Percentiles rank a stretch among this genome's conserved stretches.
Conservation (phyloP, 164 flowering plant genomes). For the Euptelea pleiosperma region DNA sequence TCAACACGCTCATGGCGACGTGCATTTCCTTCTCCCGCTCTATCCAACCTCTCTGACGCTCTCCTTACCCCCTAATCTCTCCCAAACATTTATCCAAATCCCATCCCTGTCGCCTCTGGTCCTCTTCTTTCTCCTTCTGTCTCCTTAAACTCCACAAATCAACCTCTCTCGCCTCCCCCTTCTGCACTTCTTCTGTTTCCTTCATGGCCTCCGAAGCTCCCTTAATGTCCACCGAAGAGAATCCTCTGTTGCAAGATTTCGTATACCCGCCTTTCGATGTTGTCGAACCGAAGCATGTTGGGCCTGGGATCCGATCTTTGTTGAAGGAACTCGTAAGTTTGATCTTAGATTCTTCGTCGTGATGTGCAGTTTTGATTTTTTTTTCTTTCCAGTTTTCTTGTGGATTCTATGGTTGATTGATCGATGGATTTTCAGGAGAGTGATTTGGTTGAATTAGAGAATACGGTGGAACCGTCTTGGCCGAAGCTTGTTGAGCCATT, state of each 20-base stretch:
- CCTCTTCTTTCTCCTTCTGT: constrained; percentile 74
- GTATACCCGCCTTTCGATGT: constrained; percentile 83
- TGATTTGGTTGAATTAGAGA: constrained; percentile 78
- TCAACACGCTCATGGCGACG: constrained; percentile 35
- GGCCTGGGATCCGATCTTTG: constrained; percentile 73
- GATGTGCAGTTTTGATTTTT: too few relatives aligned
- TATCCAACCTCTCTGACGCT: constrained; percentile 15
- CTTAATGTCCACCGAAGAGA: constrained; percentile 16
- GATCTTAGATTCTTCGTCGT: too few relatives aligned
- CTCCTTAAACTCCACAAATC: constrained; percentile 27
- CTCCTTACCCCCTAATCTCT: constrained; percentile 21
- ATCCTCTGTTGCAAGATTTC: constrained; percentile 64
- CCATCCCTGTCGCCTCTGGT: constrained; percentile 72
- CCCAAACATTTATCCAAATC: constrained; percentile 44
- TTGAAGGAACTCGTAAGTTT: constrained; percentile 54
- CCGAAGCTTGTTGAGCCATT: constrained; percentile 82
- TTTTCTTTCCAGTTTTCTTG: too few relatives aligned
- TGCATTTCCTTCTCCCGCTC: constrained; percentile 36
- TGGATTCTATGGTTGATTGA: constrained; percentile 9
- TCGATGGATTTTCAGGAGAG: constrained; percentile 57
- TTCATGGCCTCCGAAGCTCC: constrained; percentile 21
- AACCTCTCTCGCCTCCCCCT: constrained; percentile 5
- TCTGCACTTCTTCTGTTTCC: constrained; percentile 11
- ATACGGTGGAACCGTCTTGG: constrained; percentile 86
- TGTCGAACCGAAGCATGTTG: constrained; percentile 72